A percentile compares a stretch with the other conserved stretches of the same genome.
Evolutionary conservation across 768 basidiomycete genomes (phyloP).

Genomic region (Xerocomellus amylosporus): DNA sequence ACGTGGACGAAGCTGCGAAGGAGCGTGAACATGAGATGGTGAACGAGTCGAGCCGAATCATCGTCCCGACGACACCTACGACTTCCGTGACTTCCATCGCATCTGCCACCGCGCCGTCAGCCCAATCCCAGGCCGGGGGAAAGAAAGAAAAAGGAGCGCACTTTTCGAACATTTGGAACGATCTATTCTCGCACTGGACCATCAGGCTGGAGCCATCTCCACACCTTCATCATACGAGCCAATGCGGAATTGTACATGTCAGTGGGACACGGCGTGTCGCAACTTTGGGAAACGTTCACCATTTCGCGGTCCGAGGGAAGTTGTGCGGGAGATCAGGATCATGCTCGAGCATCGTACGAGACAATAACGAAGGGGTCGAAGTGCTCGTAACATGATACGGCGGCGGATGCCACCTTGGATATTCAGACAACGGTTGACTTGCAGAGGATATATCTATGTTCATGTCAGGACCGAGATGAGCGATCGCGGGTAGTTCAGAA

Average conservation of each 20-base stretch:
- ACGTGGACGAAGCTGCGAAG: background rate
- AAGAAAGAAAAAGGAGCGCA: constrained; percentile 20
- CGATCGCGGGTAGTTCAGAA: background rate
- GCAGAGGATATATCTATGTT: background rate
- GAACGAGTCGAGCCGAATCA: background rate
- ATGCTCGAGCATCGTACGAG: constrained; percentile 13
- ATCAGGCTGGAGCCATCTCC: constrained; percentile 70
- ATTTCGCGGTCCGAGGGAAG: constrained; percentile 55
- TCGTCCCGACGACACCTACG: background rate
- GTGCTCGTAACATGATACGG: constrained; percentile 26
- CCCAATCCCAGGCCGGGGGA: background rate
- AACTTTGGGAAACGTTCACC: constrained; percentile 37
- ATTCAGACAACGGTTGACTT: background rate
- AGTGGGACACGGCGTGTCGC: background rate
- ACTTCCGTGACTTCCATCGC: background rate
- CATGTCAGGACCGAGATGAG: no score
- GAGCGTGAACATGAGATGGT: background rate
- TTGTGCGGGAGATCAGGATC: constrained; percentile 36
- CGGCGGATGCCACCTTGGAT: constrained; percentile 31
- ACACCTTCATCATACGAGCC: constrained; percentile 46
- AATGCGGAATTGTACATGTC: background rate
- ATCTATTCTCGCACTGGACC: constrained; percentile 67
- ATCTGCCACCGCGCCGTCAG: background rate
- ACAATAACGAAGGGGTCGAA: constrained; percentile 11
- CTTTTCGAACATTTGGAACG: constrained; percentile 55